Conservation (phyloP, 805 yeast genomes). For the Schwanniomyces vanrijiae region DNA sequence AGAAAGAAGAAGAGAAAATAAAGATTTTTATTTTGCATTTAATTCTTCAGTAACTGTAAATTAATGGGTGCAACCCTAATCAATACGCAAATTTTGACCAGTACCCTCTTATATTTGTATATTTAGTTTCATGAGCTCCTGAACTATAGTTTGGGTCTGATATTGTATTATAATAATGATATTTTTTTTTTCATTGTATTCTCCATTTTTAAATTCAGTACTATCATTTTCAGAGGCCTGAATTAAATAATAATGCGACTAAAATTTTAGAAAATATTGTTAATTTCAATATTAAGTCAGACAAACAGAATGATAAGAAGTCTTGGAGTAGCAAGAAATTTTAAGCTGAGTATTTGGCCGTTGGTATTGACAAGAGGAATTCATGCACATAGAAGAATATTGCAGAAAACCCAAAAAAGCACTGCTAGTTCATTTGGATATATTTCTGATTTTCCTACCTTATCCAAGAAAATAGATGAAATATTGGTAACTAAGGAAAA, state of each 20-base stretch:
- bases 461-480: slow-evolving; percentile 1
- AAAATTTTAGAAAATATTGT: background rate
- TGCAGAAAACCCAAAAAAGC: background rate
- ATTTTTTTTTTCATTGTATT: no score
- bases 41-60: background rate
- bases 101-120: no score
- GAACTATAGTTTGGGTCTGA: background rate
- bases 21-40: background rate
- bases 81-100: background rate
- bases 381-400: background rate
- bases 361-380: background rate
- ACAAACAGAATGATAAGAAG: background rate
- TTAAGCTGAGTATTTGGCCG: background rate
- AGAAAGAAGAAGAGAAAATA: slow-evolving; percentile 41
- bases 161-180: background rate
- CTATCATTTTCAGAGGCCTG: no score
- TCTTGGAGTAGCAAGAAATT: background rate
- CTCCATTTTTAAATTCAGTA: background rate
- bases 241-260: background rate
- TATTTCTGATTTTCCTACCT: slow-evolving; percentile 1
- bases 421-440: background rate
- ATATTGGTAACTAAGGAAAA: background rate
- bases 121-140: background rate
- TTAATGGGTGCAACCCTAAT: background rate
- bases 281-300: background rate